Conservation (phyloP, 108 stramenopile genomes). For the Skeletonema costatum region DNA sequence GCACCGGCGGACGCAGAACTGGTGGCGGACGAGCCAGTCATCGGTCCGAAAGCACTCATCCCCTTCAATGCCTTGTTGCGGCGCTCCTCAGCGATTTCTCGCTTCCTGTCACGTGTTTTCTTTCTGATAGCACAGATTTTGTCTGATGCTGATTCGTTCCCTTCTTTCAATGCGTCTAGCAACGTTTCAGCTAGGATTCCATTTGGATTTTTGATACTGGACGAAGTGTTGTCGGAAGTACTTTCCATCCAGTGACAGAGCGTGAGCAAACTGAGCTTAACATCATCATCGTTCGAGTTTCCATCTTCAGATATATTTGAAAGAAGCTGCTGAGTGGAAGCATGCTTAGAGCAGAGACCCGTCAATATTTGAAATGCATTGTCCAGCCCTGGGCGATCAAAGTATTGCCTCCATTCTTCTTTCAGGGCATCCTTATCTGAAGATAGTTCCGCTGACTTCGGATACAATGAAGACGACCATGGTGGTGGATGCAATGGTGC, state of each 20-base stretch:
- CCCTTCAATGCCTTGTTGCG: constrained; percentile 67
- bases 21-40: constrained; percentile 26
- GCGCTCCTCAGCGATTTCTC: constrained; percentile 78
- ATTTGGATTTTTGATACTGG: constrained; percentile 54
- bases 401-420: constrained; percentile 62
- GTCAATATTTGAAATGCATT: constrained; percentile 70
- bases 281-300: background rate
- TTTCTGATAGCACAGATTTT: constrained; percentile 49
- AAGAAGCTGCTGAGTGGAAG: constrained; percentile 51
- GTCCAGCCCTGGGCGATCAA: constrained; percentile 59
- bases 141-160: constrained; percentile 39
- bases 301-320: background rate
- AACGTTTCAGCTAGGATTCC: constrained; percentile 84
- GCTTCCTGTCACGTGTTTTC: constrained; percentile 77
- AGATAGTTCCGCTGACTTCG: constrained; percentile 17
- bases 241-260: constrained; percentile 86
- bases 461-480: constrained; percentile 80
- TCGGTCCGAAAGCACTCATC: constrained; percentile 57
- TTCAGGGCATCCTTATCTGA: constrained; percentile 5
- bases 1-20: constrained; percentile 1
- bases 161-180: constrained; percentile 67
- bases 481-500: constrained; percentile 70
- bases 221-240: constrained; percentile 69
- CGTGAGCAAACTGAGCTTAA: constrained; percentile 37
- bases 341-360: constrained; percentile 66